These are phyloP conservation scores for Candida rishiriensis DNA, from an alignment of 805 yeast genomes.

Conservation along the genomic window DNA sequence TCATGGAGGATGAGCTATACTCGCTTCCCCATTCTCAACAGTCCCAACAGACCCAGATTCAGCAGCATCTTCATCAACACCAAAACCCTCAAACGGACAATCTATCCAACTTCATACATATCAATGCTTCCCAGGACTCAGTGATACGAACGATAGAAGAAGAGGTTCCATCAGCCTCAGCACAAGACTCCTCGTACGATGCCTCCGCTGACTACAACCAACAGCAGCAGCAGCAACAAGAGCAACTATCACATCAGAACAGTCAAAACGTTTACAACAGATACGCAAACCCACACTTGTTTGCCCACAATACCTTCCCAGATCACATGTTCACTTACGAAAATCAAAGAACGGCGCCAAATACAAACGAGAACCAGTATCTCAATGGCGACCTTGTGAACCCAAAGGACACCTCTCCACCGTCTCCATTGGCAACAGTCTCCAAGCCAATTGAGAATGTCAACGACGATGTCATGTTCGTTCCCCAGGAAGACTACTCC, in stretches of 20 bases:
- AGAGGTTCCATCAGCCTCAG: slow-evolving; percentile 7
- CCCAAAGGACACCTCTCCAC: slow-evolving; percentile 11
- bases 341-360: slow-evolving; percentile 3
- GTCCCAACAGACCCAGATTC: too few relatives aligned
- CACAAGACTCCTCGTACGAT: slow-evolving; percentile 1
- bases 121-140: slow-evolving; percentile 27
- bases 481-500: slow-evolving; percentile 29
- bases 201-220: background rate
- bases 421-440: slow-evolving; percentile 1
- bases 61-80: slow-evolving; percentile 6
- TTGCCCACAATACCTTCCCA: slow-evolving; percentile 21
- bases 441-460: background rate
- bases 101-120: slow-evolving; percentile 19
- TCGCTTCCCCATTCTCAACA: slow-evolving; percentile 14
- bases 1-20: slow-evolving; percentile 30
- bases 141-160: slow-evolving; percentile 11
- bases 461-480: slow-evolving; percentile 24
- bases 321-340: slow-evolving; percentile 21
- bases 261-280: slow-evolving; percentile 22
- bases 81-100: slow-evolving; percentile 10
- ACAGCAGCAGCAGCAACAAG: slow-evolving; percentile 5
- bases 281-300: slow-evolving; percentile 27
- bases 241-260: slow-evolving; percentile 3
- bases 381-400: slow-evolving; percentile 7
- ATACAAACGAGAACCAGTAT: background rate